These are phyloP conservation scores for Penicillium roqueforti DNA, from an alignment of 495 filamentous ascomycete species.

Conservation along the genomic window DNA sequence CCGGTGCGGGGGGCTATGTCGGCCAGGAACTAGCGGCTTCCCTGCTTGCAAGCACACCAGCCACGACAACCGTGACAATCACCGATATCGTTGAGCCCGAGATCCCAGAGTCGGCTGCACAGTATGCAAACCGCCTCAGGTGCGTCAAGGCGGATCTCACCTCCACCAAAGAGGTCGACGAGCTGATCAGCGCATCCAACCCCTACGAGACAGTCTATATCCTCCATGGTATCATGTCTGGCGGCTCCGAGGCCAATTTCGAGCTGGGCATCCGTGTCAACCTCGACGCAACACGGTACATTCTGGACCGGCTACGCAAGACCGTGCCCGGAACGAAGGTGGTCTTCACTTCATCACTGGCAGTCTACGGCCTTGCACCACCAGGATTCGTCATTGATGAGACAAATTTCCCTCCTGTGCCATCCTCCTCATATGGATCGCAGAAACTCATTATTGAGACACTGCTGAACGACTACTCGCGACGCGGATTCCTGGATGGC, in stretches of 20 bases:
- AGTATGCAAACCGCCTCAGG: constrained; percentile 43
- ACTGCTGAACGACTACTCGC: constrained; percentile 71
- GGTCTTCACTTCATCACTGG: constrained; percentile 54
- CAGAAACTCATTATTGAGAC: constrained; percentile 76
- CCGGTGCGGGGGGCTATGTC: constrained; percentile 67
- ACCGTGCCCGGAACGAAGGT: constrained; percentile 59
- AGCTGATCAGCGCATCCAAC: constrained; percentile 40
- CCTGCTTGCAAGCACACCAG: constrained; percentile 52
- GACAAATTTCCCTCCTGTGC: constrained; percentile 56
- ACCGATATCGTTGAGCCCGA: constrained; percentile 60
- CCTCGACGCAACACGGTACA: constrained; percentile 61
- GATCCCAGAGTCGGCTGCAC: constrained; percentile 44
- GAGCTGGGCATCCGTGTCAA: constrained; percentile 71
- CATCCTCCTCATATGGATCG: constrained; percentile 68
- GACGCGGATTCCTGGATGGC: constrained; percentile 64
- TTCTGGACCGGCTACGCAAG: constrained; percentile 58
- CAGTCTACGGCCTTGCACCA: constrained; percentile 56
- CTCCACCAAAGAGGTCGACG: constrained; percentile 50
- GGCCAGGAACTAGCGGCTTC: constrained; percentile 62
- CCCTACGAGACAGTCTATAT: constrained; percentile 64
- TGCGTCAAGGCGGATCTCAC: constrained; percentile 61
- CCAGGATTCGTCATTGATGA: constrained; percentile 49
- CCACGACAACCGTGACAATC: constrained; percentile 52
- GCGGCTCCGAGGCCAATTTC: constrained; percentile 69
- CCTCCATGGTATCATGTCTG: constrained; percentile 85